Evolutionary conservation across 2,329 filamentous ascomycete genomes (phyloP).

Genomic region (Septoria petroselini): DNA sequence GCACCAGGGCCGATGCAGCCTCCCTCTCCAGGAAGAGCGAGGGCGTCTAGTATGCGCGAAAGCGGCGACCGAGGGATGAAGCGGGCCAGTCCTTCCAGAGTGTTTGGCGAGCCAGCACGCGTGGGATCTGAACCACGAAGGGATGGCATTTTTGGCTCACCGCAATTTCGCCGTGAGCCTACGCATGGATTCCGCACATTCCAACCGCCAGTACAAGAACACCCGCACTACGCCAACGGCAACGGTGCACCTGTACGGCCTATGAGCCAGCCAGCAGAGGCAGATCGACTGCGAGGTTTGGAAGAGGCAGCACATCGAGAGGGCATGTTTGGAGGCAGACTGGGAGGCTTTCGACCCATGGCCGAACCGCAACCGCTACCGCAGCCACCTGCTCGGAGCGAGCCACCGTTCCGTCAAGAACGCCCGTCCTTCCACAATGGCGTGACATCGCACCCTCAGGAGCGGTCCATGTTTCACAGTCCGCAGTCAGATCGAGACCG

Average conservation of each 20-base stretch:
- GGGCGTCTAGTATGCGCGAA: slow-evolving; percentile 40
- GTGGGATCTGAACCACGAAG: slow-evolving; percentile 29
- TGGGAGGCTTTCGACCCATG: slow-evolving; percentile 29
- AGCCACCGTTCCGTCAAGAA: slow-evolving; percentile 27
- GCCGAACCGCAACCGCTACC: slow-evolving; percentile 27
- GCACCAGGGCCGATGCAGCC: slow-evolving; percentile 47
- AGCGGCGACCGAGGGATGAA: slow-evolving; percentile 28
- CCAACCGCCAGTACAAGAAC: slow-evolving; percentile 27
- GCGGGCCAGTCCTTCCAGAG: slow-evolving; percentile 30
- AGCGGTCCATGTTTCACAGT: slow-evolving; percentile 28
- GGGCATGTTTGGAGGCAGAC: slow-evolving; percentile 24
- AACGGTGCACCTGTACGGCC: slow-evolving; percentile 31
- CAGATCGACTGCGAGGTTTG: slow-evolving; percentile 19
- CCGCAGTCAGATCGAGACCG: slow-evolving; percentile 32
- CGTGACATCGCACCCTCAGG: slow-evolving; percentile 31
- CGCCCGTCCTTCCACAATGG: slow-evolving; percentile 27
- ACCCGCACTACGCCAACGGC: slow-evolving; percentile 26
- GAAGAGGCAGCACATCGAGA: slow-evolving; percentile 31
- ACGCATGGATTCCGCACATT: slow-evolving; percentile 36
- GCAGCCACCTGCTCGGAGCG: slow-evolving; percentile 18
- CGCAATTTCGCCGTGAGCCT: slow-evolving; percentile 33
- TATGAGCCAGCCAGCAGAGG: slow-evolving; percentile 38
- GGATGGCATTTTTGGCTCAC: slow-evolving; percentile 36
- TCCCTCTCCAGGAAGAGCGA: slow-evolving; percentile 44
- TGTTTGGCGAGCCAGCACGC: slow-evolving; percentile 31